Base-by-base conservation (phyloP, 2,329 filamentous ascomycete genomes). In the Arthrobotrys conoides region DNA sequence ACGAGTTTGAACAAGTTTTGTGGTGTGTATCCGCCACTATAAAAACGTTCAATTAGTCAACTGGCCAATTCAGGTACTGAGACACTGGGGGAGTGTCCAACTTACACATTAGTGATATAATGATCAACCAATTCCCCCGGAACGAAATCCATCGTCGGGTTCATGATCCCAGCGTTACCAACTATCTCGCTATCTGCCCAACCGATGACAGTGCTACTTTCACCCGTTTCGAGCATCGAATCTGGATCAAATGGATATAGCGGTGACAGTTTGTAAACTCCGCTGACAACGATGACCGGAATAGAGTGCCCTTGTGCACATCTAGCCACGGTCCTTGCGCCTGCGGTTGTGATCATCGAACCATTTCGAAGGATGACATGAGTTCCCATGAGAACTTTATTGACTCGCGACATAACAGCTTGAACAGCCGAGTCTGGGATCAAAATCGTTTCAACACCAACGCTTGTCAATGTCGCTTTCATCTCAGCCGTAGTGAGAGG, bases 321-420 rank as follows among this genome's bases (percentile, higher is more conserved):
- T 79, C 91, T 91, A 3, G 94, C 93, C 80, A 98, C 92, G 48
- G 92, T 90, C 20, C 90, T 90, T 9, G 93, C 92, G n/a, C 96
- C 96, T 4, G 92, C 90, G 48, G 94, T 91, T 18, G 93, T 92
- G 30, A 98, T 88, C 27, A 97, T 89, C 5, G 92, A 92, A 65
- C 96, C 96, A 82, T 97, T 96, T 63, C 93, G 93, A 55, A 96
- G 90, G 30, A 99, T 93, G 2, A 92, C 91, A 83, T 94, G 92
- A 5, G 95, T 95, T 12, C 92, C 91, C 5, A 99, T 87, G 61
- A 99, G 92, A 79, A 99, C 95, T 86, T 97, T 97, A 87, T 95
- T 96, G 82, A 97, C 93, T 77, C 92, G 90, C 8, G 94, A 92
- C 93, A 99, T 98, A 82, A 98, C 92, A 0, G 94, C 94, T 86